Conservation (phyloP, 2,329 filamentous ascomycete species). For the Aureobasidium vineae region DNA sequence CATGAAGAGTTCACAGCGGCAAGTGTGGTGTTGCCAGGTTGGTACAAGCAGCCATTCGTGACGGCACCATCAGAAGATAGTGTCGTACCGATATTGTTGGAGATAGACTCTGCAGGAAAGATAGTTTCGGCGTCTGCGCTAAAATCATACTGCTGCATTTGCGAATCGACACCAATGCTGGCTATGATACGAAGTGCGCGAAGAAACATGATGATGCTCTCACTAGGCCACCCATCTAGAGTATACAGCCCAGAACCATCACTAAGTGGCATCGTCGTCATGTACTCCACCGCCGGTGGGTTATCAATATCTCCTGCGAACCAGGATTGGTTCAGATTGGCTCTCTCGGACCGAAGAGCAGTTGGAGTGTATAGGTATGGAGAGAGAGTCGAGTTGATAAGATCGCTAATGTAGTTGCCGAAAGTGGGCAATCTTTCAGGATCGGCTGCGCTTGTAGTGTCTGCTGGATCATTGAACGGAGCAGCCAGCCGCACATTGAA, state of each 20-base stretch:
- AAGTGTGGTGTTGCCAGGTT: constrained; percentile 43
- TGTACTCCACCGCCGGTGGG: constrained; percentile 53
- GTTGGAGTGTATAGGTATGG: constrained; percentile 56
- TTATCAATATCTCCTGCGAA: constrained; percentile 45
- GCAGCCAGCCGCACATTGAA: constrained; percentile 61
- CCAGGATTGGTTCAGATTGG: constrained; percentile 58
- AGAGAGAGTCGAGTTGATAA: constrained; percentile 51
- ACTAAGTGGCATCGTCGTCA: background rate
- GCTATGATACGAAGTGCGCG: constrained; percentile 55
- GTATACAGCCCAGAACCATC: constrained; percentile 46
- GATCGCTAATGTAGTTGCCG: constrained; percentile 47
- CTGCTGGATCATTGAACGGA: constrained; percentile 43
- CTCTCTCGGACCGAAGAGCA: constrained; percentile 52
- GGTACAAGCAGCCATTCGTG: constrained; percentile 56
- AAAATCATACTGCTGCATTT: constrained; percentile 58
- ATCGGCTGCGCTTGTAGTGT: constrained; percentile 44
- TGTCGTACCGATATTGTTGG: constrained; percentile 38
- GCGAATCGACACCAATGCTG: constrained; percentile 58
- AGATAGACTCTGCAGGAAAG: constrained; percentile 52
- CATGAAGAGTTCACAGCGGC: constrained; percentile 54
- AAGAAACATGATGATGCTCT: constrained; percentile 56
- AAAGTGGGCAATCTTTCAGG: constrained; percentile 47
- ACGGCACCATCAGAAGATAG: constrained; percentile 44
- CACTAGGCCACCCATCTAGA: constrained; percentile 63
- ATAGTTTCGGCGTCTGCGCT: constrained; percentile 51